Percentiles rank a stretch among this genome's conserved stretches.
These are phyloP conservation scores for Aspergillus sojae DNA, from an alignment of 2,329 filamentous ascomycete species.

Conservation along the genomic window DNA sequence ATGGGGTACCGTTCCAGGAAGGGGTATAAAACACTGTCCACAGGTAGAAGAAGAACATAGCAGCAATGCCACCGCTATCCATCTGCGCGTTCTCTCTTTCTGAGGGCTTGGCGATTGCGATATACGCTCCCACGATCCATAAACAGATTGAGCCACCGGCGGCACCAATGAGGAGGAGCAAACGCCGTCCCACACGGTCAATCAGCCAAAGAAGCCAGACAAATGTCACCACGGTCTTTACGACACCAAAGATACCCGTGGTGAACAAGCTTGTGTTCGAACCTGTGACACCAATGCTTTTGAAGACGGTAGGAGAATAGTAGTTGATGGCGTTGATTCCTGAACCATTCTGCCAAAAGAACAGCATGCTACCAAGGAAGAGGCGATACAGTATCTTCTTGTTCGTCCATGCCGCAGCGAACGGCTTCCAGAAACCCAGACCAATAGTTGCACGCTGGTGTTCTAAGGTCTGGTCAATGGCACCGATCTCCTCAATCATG, in stretches of 20 bases:
- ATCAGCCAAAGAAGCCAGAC: conserved; percentile 71
- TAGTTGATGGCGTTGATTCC: conserved; percentile 83
- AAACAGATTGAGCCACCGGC: conserved; percentile 56
- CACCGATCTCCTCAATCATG: conserved; percentile 72
- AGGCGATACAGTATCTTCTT: conserved; percentile 69
- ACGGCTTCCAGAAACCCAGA: conserved; percentile 74
- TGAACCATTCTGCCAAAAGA: conserved; percentile 76
- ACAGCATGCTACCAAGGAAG: conserved; percentile 72
- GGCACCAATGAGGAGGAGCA: conserved; percentile 67
- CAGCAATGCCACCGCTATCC: conserved; percentile 44
- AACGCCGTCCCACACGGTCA: conserved; percentile 64
- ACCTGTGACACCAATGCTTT: conserved; percentile 63
- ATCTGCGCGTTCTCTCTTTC: conserved; percentile 25
- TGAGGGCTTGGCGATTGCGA: conserved; percentile 36
- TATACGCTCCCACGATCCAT: conserved; percentile 43
- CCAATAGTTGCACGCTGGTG: conserved; percentile 65
- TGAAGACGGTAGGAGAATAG: conserved; percentile 71
- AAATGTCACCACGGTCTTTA: conserved; percentile 70
- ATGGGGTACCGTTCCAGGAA: conserved; percentile 74
- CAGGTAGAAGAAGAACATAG: conserved; percentile 70
- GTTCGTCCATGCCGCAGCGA: conserved; percentile 58
- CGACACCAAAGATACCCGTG: conserved; percentile 75
- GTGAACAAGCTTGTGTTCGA: conserved; percentile 65
- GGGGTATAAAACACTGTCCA: conserved; percentile 76
- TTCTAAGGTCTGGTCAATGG: conserved; percentile 71